Evolutionary conservation across 2,329 filamentous ascomycete genomes (phyloP), one percentile per base, ranked within the genome.

Genomic region (Thermochaetoides dissita): DNA sequence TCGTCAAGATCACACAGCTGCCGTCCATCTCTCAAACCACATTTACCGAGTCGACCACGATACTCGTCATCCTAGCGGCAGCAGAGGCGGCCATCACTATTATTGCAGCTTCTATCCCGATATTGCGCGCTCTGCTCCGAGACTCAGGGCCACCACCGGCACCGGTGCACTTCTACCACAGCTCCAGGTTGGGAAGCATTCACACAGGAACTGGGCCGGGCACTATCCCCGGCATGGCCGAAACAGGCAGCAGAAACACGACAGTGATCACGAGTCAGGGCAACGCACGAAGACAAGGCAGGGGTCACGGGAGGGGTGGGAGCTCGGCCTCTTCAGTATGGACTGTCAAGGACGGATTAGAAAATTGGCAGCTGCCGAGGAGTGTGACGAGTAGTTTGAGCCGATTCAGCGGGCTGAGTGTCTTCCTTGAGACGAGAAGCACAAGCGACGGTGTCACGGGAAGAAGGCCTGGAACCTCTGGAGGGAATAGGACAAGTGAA

Each of bases 1-100:
- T 56, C 8, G 46, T 51, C 11, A 56, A 55, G 33, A 49, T 50
- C 2, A 53, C 49, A 5, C 49, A 48, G 12, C 45, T 56, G 1
- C 52, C 53, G 3, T 46, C 47, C 12, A 51, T 54, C 36, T 41
- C 40, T 7, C 46, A 53, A 31, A 39, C 46, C 3, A 48, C 41
- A 36, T 52, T 53, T 34, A 53, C 50, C 10, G 47, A 48, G 9
- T 49, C 48, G 1, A 47, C 49, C 1, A 46, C 47, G 1, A 43
- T 48, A 36, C 46, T 54, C 3, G 41, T 51, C n/a, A 50, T 54
- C 30, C 43, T 51, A 2, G 50, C 34, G 4, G 30, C 42, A 1
- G 51, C 52, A 7, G 51, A 54, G 37, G 30, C 40, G 6, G 50
- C 51, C 28, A 53, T 54, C 8, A 49, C 50, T 10, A 50, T 54